These are phyloP conservation scores for Coemansia asiatica DNA, from an alignment of 192 early-diverging fungal genomes.

Conservation along the genomic window DNA sequence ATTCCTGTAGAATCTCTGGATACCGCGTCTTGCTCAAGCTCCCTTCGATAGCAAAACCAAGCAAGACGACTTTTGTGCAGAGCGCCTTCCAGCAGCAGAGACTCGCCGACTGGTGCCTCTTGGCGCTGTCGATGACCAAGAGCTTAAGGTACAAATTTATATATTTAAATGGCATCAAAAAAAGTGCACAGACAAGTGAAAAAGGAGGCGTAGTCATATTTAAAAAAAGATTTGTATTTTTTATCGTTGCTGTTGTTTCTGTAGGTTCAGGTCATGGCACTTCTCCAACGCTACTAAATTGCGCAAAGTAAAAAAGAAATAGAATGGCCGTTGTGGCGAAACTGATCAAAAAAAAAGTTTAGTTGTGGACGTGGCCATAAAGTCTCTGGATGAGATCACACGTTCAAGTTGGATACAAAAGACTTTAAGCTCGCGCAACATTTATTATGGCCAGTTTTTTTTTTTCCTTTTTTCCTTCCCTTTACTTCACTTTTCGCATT, in stretches of 20 bases:
- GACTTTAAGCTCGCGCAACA: background rate
- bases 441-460: background rate
- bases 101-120: conserved; percentile 29
- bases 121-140: conserved; percentile 24
- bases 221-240: background rate
- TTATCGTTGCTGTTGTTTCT: conserved; percentile 7
- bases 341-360: background rate
- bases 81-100: background rate
- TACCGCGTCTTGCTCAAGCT: conserved; percentile 20
- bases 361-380: background rate
- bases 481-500: conserved; percentile 9
- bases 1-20: conserved; percentile 35
- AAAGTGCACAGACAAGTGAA: background rate
- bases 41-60: too few species aligned
- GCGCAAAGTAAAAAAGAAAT: background rate
- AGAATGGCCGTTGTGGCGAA: background rate
- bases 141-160: conserved; percentile 26
- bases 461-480: conserved; percentile 12
- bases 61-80: background rate
- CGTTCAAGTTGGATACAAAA: background rate
- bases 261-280: conserved; percentile 49
- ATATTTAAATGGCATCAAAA: background rate
- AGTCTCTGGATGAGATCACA: conserved; percentile 9
- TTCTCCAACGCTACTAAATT: conserved; percentile 17
- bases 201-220: background rate